phyloP scores from a whole-genome alignment of 805 yeast genomes.

The Candida qinlingensis region DNA sequence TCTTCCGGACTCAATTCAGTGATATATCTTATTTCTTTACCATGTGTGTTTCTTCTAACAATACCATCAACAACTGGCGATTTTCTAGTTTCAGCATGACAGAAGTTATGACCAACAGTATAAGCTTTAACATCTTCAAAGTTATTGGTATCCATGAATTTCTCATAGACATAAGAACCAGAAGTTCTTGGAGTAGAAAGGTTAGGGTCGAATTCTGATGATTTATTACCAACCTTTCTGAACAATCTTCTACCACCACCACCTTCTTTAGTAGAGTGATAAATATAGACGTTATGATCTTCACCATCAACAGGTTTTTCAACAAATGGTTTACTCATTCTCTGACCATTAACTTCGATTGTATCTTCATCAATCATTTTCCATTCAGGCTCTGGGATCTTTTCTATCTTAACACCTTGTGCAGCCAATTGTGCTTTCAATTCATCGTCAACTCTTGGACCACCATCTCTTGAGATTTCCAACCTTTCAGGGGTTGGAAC shows the following conservation, averaged over 20 bases:
- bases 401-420: conserved; percentile 47
- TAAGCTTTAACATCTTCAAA: conserved; percentile 98
- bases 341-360: conserved; percentile 64
- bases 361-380: conserved; percentile 87
- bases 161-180: conserved; percentile 89
- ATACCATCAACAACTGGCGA: conserved; percentile 99
- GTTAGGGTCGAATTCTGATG: conserved; percentile 90
- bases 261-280: conserved; percentile 82
- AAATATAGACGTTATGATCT: conserved; percentile 92
- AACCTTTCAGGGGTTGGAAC: conserved; percentile 88
- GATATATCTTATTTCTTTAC: conserved; percentile 89
- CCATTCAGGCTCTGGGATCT: conserved; percentile 68
- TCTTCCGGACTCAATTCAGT: conserved; percentile 77
- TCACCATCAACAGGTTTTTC: conserved; percentile 99
- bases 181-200: conserved; percentile 71
- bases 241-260: conserved; percentile 96
- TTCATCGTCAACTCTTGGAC: conserved; percentile 76
- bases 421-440: conserved; percentile 52
- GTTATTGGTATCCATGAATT: conserved; percentile 96
- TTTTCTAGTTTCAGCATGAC: conserved; percentile 98
- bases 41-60: conserved; percentile 94
- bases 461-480: conserved; percentile 94
- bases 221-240: conserved; percentile 94
- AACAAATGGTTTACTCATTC: conserved; percentile 83
- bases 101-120: conserved; percentile 84